Conservation (phyloP, 257 asterid genomes). For the Nicotiana tomentosiformis region DNA sequence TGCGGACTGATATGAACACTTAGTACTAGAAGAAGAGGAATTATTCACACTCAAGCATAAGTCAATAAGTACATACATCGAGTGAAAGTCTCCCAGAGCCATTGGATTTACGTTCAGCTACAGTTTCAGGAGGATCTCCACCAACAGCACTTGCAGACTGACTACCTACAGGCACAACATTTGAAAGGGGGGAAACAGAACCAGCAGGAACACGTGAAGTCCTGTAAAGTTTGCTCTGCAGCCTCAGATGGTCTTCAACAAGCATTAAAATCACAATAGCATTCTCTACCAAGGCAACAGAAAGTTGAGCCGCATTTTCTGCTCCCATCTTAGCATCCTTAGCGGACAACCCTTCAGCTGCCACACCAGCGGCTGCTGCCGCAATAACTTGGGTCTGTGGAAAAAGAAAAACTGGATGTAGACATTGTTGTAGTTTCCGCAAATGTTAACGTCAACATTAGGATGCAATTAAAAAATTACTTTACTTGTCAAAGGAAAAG, state of each 20-base stretch:
- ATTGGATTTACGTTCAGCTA: slow-evolving; percentile 48
- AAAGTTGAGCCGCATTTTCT: slow-evolving; percentile 96
- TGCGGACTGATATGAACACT: background rate
- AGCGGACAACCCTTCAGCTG: slow-evolving; percentile 92
- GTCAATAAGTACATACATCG: slow-evolving; percentile 49
- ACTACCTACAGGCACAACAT: slow-evolving; percentile 40
- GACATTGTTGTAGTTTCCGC: slow-evolving; percentile 24
- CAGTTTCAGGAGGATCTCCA: slow-evolving; percentile 45
- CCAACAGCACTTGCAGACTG: slow-evolving; percentile 42
- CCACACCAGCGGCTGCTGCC: slow-evolving; percentile 99
- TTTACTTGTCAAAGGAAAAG: background rate
- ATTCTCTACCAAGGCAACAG: slow-evolving; percentile 97
- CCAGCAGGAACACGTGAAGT: slow-evolving; percentile 57
- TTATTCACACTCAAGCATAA: background rate
- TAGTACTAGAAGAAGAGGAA: background rate
- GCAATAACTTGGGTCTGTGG: slow-evolving; percentile 98
- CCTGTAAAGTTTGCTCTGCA: slow-evolving; percentile 83
- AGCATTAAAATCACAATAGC: slow-evolving; percentile 97
- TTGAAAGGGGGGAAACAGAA: slow-evolving; percentile 64
- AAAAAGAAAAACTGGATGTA: slow-evolving; percentile 37
- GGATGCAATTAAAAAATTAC: background rate
- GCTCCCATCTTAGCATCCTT: slow-evolving; percentile 87
- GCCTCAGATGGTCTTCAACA: slow-evolving; percentile 93
- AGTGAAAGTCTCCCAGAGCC: slow-evolving; percentile 70
- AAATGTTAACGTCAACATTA: background rate